Conservation (phyloP, 2,329 filamentous ascomycete genomes). For the Peltaster fructicola region DNA sequence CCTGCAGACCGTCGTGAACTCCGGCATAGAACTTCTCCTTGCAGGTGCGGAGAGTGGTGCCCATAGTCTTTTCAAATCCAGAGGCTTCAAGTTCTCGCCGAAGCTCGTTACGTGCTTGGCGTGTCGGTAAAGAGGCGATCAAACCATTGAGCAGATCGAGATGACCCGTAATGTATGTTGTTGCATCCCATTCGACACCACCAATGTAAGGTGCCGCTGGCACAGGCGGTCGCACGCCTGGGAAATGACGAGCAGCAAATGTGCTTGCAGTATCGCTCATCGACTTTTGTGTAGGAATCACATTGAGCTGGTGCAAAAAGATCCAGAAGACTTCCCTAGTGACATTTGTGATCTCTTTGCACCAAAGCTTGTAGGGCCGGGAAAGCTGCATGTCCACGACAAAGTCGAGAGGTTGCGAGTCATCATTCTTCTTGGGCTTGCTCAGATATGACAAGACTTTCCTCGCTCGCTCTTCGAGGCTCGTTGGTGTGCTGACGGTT, state of each 20-base stretch:
- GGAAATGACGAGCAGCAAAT: constrained; percentile 55
- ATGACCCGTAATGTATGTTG: constrained; percentile 85
- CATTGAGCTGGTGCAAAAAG: constrained; percentile 85
- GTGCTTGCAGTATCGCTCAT: constrained; percentile 11
- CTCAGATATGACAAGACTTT: constrained; percentile 64
- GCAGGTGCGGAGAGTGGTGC: constrained; percentile 67
- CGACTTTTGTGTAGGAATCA: constrained; percentile 46
- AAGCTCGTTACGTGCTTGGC: constrained; percentile 54
- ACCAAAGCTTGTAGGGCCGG: constrained; percentile 84
- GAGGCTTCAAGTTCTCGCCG: constrained; percentile 64
- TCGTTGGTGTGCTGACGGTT: constrained; percentile 22
- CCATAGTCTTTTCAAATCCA: constrained; percentile 83
- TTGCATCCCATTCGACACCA: constrained; percentile 96
- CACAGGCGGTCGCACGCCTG: constrained; percentile 70
- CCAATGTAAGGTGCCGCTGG: constrained; percentile 91
- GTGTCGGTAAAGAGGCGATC: constrained; percentile 58
- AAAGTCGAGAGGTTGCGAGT: constrained; percentile 62
- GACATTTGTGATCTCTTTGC: constrained; percentile 77
- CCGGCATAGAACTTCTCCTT: constrained; percentile 96
- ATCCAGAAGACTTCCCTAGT: constrained; percentile 99
- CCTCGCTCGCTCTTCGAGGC: constrained; percentile 42
- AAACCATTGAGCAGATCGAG: constrained; percentile 86
- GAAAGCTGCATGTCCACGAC: constrained; percentile 77
- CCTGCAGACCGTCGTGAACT: constrained; percentile 73
- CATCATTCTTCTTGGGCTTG: constrained; percentile 60